Evolutionary conservation across 441 rosid genomes (phyloP).

Genomic region (Geranium incanum): DNA sequence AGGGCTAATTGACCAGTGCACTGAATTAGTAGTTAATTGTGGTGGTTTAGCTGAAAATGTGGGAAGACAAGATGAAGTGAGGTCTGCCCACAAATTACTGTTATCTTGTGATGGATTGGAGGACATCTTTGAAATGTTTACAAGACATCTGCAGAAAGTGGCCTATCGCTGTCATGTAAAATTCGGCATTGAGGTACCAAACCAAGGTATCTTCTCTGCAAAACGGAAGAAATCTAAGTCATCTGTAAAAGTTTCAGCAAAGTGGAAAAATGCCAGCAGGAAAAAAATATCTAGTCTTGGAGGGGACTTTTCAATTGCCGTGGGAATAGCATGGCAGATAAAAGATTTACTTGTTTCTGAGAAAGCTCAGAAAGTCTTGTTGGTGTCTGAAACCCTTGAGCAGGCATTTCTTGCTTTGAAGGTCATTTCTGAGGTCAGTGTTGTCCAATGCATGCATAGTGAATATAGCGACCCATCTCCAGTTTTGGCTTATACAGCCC

Average conservation of each 20-base stretch:
- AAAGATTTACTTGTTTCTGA: constrained; percentile 57
- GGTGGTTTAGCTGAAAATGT: constrained; percentile 44
- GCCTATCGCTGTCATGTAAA: constrained; percentile 71
- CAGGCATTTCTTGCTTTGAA: constrained; percentile 45
- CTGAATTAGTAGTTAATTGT: constrained; percentile 44
- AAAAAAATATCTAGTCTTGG: constrained; percentile 47
- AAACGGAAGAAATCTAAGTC: constrained; percentile 53
- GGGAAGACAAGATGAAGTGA: constrained; percentile 62
- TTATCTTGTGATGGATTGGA: constrained; percentile 41
- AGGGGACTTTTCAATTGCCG: constrained; percentile 58
- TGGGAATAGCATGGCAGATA: constrained; percentile 90
- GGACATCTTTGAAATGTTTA: constrained; percentile 52
- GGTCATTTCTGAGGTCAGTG: constrained; percentile 68
- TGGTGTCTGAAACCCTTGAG: constrained; percentile 52
- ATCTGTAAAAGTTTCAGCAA: constrained; percentile 39
- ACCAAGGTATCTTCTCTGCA: constrained; percentile 32
- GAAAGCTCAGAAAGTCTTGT: constrained; percentile 43
- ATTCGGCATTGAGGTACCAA: constrained; percentile 56
- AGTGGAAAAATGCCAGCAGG: constrained; percentile 49
- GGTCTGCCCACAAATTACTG: constrained; percentile 74
- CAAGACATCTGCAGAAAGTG: constrained; percentile 48
- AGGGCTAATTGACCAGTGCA: constrained; percentile 57
- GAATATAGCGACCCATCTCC: constrained; percentile 60
- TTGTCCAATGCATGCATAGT: constrained; percentile 43
- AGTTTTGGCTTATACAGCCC: constrained; percentile 60